These are phyloP conservation scores for Ophiostoma triangulosporum DNA, from an alignment of 2,329 filamentous ascomycete genomes.

Conservation along the genomic window DNA sequence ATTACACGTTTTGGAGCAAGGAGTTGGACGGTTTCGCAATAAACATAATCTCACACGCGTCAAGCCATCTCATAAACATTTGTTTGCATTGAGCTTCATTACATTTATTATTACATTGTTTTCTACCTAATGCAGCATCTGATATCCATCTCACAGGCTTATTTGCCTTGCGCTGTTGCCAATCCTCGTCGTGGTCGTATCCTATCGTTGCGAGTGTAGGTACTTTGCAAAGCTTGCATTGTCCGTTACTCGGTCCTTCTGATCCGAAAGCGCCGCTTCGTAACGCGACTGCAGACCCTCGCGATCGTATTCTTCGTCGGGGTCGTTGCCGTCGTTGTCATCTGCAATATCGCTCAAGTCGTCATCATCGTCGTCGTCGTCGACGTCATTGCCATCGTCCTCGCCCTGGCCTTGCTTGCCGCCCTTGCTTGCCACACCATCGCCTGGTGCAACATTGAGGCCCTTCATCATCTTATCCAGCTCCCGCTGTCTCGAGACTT, in stretches of 20 bases:
- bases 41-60: background rate
- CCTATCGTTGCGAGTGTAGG: slow-evolving; percentile 29
- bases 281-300: slow-evolving; percentile 65
- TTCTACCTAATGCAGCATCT: background rate
- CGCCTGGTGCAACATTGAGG: slow-evolving; percentile 40
- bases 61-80: background rate
- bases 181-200: background rate
- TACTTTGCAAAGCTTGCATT: slow-evolving; percentile 52
- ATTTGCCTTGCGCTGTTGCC: too few relatives aligned
- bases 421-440: slow-evolving; percentile 8
- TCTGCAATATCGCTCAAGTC: slow-evolving; percentile 30
- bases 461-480: slow-evolving; percentile 89
- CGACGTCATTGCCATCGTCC: slow-evolving; percentile 21
- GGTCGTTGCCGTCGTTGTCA: slow-evolving; percentile 44
- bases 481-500: slow-evolving; percentile 60
- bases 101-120: background rate
- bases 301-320: slow-evolving; percentile 45
- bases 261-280: slow-evolving; percentile 53
- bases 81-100: background rate
- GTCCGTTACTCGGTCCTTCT: slow-evolving; percentile 32
- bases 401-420: slow-evolving; percentile 19
- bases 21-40: background rate
- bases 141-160: too few relatives aligned
- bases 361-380: slow-evolving; percentile 28
- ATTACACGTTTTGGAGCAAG: background rate